Conservation (phyloP, 345 rosid genomes). For the Rhizophora apiculata region DNA sequence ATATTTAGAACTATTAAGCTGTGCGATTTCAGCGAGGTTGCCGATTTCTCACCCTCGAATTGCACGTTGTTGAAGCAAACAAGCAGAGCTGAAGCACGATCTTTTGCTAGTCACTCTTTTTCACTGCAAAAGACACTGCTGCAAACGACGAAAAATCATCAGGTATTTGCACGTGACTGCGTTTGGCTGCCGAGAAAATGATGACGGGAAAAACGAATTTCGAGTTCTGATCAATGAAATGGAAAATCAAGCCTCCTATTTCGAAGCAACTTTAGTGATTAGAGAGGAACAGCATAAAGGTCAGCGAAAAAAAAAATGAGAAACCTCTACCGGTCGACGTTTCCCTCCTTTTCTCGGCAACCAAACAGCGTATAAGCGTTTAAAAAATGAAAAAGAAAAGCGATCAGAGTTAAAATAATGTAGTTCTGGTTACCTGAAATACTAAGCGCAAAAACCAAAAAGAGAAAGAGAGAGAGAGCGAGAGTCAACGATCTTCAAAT, state of each 20-base stretch:
- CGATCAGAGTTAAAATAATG: neutral
- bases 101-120: neutral
- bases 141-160: neutral
- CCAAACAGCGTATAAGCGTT: neutral
- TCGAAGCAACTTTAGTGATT: no score
- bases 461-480: neutral
- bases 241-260: no score
- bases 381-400: neutral
- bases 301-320: neutral
- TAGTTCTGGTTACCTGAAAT: neutral
- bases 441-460: no score
- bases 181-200: neutral
- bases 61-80: neutral
- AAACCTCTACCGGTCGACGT: neutral
- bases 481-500: slow-evolving; percentile 30
- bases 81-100: neutral
- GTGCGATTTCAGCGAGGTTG: neutral
- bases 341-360: slow-evolving; percentile 8
- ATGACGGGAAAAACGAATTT: no score
- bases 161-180: neutral
- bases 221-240: no score
- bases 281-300: neutral
- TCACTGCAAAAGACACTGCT: neutral
- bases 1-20: neutral
- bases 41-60: neutral